These are phyloP conservation scores for Colletotrichum noveboracense DNA, from an alignment of 2,329 filamentous ascomycete genomes.

Conservation along the genomic window DNA sequence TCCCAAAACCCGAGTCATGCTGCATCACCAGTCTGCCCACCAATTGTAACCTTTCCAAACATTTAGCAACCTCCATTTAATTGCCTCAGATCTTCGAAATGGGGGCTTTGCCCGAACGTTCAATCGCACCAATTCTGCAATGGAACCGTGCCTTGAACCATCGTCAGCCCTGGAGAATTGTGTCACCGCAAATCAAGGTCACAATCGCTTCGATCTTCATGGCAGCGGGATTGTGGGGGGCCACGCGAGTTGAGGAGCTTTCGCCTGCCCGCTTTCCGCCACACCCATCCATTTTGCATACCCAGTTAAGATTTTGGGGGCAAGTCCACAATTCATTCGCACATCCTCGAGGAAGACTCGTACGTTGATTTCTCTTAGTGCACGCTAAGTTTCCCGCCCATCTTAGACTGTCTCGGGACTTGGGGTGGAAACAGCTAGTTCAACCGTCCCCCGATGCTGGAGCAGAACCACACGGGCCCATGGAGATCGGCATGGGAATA, in stretches of 20 bases:
- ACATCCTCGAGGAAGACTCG: neutral
- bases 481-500: neutral
- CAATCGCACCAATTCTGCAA: neutral
- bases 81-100: neutral
- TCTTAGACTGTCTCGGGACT: neutral
- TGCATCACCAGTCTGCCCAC: neutral
- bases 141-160: neutral
- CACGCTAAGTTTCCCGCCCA: neutral
- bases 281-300: neutral
- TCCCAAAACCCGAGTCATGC: neutral
- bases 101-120: neutral
- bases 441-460: neutral
- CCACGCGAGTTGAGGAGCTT: neutral
- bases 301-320: neutral
- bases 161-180: neutral
- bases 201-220: neutral
- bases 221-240: neutral
- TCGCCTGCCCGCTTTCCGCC: neutral
- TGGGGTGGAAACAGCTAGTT: neutral
- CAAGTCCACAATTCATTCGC: neutral
- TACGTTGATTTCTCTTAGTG: neutral
- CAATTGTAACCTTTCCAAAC: neutral
- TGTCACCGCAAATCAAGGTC: neutral
- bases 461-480: neutral
- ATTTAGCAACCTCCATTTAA: neutral